Conservation (phyloP, 495 filamentous ascomycete genomes). For the Talaromyces trachyspermus region DNA sequence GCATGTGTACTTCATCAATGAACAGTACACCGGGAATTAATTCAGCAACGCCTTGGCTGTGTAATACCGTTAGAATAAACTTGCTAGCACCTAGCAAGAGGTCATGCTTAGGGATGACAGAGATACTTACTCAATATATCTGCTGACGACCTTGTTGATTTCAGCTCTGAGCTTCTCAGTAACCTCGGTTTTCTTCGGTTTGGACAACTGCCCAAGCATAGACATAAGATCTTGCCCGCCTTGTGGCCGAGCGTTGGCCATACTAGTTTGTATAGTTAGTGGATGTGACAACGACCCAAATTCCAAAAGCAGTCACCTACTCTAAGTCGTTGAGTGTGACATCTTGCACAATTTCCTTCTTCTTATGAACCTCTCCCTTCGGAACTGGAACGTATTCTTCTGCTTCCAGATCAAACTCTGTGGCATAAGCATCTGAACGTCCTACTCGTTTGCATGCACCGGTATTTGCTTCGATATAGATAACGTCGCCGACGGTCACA, state of each 20-base stretch:
- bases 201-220: constrained; percentile 99
- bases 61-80: neutral
- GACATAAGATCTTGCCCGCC: constrained; percentile 99
- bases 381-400: constrained; percentile 98
- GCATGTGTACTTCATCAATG: constrained; percentile 99
- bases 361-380: constrained; percentile 98
- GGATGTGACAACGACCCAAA: neutral
- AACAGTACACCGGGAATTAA: constrained; percentile 95
- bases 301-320: neutral
- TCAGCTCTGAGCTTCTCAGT: constrained; percentile 91
- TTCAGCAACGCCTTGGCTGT: constrained; percentile 82
- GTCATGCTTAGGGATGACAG: no score
- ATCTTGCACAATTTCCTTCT: constrained; percentile 99
- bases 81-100: no score
- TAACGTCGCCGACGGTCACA: constrained; percentile 90
- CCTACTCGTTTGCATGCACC: constrained; percentile 95
- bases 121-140: constrained; percentile 67
- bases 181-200: constrained; percentile 97
- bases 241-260: constrained; percentile 89
- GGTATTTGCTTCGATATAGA: constrained; percentile 98
- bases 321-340: constrained; percentile 95
- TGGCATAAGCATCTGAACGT: constrained; percentile 89
- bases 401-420: constrained; percentile 96
- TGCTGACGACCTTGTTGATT: constrained; percentile 97
- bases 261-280: constrained; percentile 21